phyloP scores from a whole-genome alignment of 371 early-diverging fungal species.

The Cokeromyces recurvatus region DNA sequence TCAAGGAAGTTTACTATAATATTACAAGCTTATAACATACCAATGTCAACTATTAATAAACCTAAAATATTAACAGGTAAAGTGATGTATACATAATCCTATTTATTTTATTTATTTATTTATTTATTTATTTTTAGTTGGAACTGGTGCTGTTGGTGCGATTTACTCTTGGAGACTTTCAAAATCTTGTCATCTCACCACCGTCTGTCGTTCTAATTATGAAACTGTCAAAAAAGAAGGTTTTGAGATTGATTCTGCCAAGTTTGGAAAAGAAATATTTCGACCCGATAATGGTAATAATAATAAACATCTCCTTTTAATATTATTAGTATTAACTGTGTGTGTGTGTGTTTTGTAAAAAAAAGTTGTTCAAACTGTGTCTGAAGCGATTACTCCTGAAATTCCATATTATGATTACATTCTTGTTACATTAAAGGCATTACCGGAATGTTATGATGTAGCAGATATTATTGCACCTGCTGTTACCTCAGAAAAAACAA shows the following conservation, averaged over 20 bases:
- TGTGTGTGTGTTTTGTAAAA: background rate
- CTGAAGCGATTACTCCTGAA: conserved; percentile 37
- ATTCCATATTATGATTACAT: conserved; percentile 60
- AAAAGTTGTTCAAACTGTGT: conserved; percentile 48
- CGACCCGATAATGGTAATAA: conserved; percentile 54
- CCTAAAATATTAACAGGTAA: no score
- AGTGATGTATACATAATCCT: no score
- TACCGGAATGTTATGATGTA: conserved; percentile 61
- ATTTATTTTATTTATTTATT: no score
- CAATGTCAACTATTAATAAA: no score
- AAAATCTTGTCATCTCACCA: conserved; percentile 53
- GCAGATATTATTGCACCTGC: conserved; percentile 63
- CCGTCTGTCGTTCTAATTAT: conserved; percentile 84
- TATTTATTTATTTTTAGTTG: no score
- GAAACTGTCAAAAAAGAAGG: conserved; percentile 55
- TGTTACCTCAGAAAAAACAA: conserved; percentile 46
- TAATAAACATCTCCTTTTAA: background rate
- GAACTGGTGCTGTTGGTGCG: conserved; percentile 81
- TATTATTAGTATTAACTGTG: no score
- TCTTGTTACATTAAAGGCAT: conserved; percentile 71
- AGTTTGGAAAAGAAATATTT: conserved; percentile 61
- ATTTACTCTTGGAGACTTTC: conserved; percentile 72
- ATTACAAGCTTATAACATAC: no score
- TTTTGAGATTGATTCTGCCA: conserved; percentile 60
- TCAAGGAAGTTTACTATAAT: no score